Base-by-base conservation (phyloP, 2,329 filamentous ascomycete genomes). In the Zasmidium citrigriseum region DNA sequence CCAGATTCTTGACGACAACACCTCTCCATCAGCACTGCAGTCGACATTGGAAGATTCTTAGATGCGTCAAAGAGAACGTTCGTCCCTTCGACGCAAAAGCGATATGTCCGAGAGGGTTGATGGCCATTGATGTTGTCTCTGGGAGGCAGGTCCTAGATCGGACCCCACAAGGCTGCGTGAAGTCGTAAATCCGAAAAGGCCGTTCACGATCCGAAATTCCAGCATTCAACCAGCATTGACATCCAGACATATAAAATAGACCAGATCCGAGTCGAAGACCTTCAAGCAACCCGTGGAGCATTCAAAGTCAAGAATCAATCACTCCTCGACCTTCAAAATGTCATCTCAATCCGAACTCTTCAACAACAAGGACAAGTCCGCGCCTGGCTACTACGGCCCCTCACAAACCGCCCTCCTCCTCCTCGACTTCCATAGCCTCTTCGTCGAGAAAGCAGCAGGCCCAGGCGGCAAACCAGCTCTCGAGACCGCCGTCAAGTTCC, bases 401-500 rank as follows among this genome's bases (percentile, higher is more conserved):
- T n/a, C 21, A 1, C 59, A 62, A 22, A 64, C 62, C n/a, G 62
- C 62, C 2, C 48, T 64, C 7, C 47, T 64, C 5, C 54, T 64
- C 1, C 34, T 64, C 21, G 62, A 64, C 52, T 64, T 52, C 55
- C 62, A 64, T 38, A 45, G 44, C 47, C 55, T 62, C 53, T 52
- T 56, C 44, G 47, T 64, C 21, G 24, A 24, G 5, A 22, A 24
- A 11, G 53, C 44, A 23, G 12, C 24, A 4, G 29, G 21, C 2
- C 20, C 24, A 9, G 3, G 9, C 5, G 56, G 52, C 9, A 3
- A 21, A 23, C 14, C 46, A 2, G 59, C 57, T 14, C 4, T 55
- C 10, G 12, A 44, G 4, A 41, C 38, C 52, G 62, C 62, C 2
- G 22, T 4, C 2, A 10, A 14, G 3, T 25, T 64, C 44, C 60